Conservation (phyloP, 768 basidiomycete genomes). For the Tulasnella sp. region DNA sequence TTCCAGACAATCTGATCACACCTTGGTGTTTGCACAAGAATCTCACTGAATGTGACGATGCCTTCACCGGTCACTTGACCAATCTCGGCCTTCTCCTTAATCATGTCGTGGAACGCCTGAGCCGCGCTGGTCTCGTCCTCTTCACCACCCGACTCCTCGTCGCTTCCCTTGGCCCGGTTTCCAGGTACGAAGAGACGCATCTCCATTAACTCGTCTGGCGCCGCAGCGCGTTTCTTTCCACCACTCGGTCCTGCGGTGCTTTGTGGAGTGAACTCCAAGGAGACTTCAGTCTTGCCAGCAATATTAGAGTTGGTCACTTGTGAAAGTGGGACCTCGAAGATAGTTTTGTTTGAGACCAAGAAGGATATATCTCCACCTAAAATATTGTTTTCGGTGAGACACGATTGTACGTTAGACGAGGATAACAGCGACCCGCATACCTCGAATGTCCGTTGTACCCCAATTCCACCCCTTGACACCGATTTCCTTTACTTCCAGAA, state of each 20-base stretch:
- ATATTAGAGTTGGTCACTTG: conserved; percentile 96
- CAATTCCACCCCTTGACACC: conserved; percentile 97
- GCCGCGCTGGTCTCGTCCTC: conserved; percentile 82
- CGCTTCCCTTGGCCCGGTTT: conserved; percentile 30
- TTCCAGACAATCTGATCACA: conserved; percentile 14
- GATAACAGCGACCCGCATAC: conserved; percentile 33
- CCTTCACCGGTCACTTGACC: conserved; percentile 85
- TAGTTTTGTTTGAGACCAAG: conserved; percentile 71
- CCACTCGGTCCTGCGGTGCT: conserved; percentile 34
- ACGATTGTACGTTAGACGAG: neutral
- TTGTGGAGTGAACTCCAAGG: conserved; percentile 68
- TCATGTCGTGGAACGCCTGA: conserved; percentile 89
- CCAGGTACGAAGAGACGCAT: conserved; percentile 96
- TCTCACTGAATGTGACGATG: conserved; percentile 90
- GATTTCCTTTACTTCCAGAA: conserved; percentile 75
- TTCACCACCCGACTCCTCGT: conserved; percentile 47
- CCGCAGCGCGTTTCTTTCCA: conserved; percentile 36
- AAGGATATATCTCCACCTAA: conserved; percentile 88
- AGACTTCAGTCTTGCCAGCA: conserved; percentile 94
- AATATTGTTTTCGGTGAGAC: neutral
- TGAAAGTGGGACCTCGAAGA: conserved; percentile 81
- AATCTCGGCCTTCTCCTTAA: conserved; percentile 94
- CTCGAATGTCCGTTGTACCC: conserved; percentile 91
- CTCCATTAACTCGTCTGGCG: conserved; percentile 82
- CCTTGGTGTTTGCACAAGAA: conserved; percentile 81